Evolutionary conservation across 192 early-diverging fungal genomes (phyloP), one percentile per base, ranked within the genome.

Genomic region (Glomus cerebriforme): DNA sequence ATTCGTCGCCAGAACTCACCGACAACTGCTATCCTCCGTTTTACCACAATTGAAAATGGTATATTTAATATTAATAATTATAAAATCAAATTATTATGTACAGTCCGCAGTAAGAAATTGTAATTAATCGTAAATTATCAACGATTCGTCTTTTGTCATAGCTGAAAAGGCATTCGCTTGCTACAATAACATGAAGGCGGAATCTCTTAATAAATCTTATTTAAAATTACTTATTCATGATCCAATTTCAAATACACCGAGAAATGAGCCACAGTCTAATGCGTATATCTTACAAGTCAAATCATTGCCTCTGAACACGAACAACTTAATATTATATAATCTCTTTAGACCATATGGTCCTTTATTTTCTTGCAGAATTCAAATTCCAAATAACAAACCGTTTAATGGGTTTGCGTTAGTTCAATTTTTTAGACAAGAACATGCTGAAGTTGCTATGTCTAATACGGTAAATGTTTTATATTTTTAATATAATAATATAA

Each of bases 131-230:
- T 64, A 19, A 8, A 43, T 43, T 43, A 43, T 43, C 39, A 43
- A 43, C 9, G 15, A 32, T n/a, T 65, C 29, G 8, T n/a, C 15
- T 49, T 31, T 49, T 63, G 32, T 75, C 74, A 39, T 6, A 82
- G 86, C 86, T 34, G 86, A 87, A 45, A 70, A 78, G 59, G 86
- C 86, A n/a, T 87, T 79, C 75, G 80, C 86, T 8, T 59, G 83
- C 0, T 85, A 83, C 24, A 84, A 85, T 70, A 79, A 81, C 34
- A 67, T 70, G 19, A 47, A 71, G 6, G 58, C 83, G 34, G 66
- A 78, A 47, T 39, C 60, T n/a, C 39, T 66, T 64, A 65, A 70
- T 73, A 73, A 75, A 35, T 58, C 54, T 32, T 64, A 83, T 58
- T 66, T 81, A 35, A 64, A 76, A 32, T 69, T 79, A 39, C 79